A percentile compares a stretch with the other conserved stretches of the same genome.
These are phyloP conservation scores for Wickerhamiella azyma DNA, from an alignment of 805 yeast species.

Conservation along the genomic window DNA sequence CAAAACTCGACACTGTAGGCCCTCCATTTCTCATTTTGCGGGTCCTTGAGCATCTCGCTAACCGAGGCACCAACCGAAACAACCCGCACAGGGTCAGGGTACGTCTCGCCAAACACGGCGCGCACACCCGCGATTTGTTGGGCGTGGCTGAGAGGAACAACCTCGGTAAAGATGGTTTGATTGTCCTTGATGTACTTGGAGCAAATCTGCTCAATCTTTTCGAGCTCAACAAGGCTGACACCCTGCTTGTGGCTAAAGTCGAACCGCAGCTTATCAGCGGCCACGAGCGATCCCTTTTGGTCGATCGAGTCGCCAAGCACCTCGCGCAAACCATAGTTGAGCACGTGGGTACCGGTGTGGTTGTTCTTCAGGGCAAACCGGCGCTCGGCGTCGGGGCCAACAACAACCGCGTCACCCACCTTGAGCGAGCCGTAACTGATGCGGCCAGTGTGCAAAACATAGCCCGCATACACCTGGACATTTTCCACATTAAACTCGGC, in stretches of 20 bases:
- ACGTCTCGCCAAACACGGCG: conserved; percentile 97
- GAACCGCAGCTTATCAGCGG: conserved; percentile 88
- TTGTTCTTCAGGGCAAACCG: conserved; percentile 95
- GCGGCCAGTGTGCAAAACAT: conserved; percentile 86
- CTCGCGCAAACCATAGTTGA: conserved; percentile 76
- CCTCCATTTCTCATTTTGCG: conserved; percentile 62
- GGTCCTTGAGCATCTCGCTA: conserved; percentile 60
- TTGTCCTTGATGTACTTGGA: conserved; percentile 60
- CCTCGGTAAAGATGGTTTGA: conserved; percentile 64
- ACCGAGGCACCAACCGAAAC: conserved; percentile 90
- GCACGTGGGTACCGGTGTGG: conserved; percentile 95
- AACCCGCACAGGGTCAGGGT: conserved; percentile 98
- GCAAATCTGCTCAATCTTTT: conserved; percentile 59
- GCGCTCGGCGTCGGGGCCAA: conserved; percentile 81
- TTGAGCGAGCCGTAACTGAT: conserved; percentile 61
- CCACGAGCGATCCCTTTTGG: conserved; percentile 94
- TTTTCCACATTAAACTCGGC: conserved; percentile 83
- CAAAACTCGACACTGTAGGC: conserved; percentile 83
- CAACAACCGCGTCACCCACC: conserved; percentile 60
- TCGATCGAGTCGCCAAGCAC: conserved; percentile 80
- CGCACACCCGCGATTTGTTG: conserved; percentile 70
- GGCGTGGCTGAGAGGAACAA: conserved; percentile 64
- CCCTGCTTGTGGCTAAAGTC: conserved; percentile 93
- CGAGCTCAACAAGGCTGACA: conserved; percentile 54
- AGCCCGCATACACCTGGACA: conserved; percentile 88